Evolutionary conservation across 2,329 filamentous ascomycete genomes (phyloP).

Genomic region (Penicillium sclerotigenum): DNA sequence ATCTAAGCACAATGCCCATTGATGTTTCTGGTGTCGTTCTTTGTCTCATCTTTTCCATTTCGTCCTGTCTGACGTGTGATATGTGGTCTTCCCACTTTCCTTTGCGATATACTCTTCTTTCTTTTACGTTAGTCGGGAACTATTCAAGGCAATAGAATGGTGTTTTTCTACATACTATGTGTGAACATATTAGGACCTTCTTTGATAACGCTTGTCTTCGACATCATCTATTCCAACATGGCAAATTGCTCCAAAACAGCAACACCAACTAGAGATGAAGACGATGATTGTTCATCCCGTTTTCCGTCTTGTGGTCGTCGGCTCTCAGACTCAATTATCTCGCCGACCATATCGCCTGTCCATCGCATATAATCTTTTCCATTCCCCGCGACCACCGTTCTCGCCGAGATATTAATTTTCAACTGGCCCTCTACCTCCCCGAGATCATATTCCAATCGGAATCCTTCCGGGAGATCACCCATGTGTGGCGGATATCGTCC

Average conservation of each 20-base stretch:
- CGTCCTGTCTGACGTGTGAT: background rate
- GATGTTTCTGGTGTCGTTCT: background rate
- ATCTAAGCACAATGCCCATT: background rate
- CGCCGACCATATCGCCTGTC: constrained; percentile 19
- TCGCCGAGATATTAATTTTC: constrained; percentile 13
- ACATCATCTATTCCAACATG: constrained; percentile 8
- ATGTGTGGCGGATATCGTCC: constrained; percentile 19
- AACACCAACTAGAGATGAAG: constrained; percentile 11
- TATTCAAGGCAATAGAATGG: background rate
- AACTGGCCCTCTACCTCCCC: constrained; percentile 9
- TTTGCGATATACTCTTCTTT: background rate
- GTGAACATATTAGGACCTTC: background rate
- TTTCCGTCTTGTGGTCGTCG: background rate
- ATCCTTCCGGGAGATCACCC: constrained; percentile 17
- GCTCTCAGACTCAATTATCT: constrained; percentile 2
- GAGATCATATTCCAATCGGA: constrained; percentile 15
- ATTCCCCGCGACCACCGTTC: constrained; percentile 12
- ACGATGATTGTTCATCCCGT: background rate
- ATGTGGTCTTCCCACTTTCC: background rate
- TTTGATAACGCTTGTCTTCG: background rate
- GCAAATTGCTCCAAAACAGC: constrained; percentile 28
- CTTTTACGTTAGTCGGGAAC: background rate
- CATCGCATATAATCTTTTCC: constrained; percentile 22
- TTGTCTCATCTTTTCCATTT: background rate
- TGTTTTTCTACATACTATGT: background rate